These are phyloP conservation scores for Aristolochia fimbriata DNA, from an alignment of 164 flowering plant species.

Conservation along the genomic window DNA sequence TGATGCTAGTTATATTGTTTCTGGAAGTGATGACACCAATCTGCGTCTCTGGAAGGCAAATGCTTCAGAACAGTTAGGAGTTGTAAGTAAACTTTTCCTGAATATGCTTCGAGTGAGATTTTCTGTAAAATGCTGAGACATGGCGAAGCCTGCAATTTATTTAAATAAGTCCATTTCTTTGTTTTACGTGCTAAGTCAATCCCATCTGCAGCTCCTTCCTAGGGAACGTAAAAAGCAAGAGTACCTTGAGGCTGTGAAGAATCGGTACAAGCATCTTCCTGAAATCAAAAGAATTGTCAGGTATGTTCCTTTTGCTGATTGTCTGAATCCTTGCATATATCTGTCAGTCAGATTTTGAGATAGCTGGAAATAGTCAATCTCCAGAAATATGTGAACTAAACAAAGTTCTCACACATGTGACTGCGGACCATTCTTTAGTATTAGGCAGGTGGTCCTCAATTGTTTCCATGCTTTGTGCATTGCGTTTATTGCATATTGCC, in stretches of 20 bases:
- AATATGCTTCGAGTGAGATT: neutral
- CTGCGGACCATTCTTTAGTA: too few relatives aligned
- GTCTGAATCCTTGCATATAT: too few relatives aligned
- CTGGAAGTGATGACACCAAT: constrained; percentile 97
- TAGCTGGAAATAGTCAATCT: too few relatives aligned
- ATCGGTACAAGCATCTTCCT: constrained; percentile 79
- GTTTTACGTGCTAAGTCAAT: too few relatives aligned
- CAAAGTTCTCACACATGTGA: too few relatives aligned
- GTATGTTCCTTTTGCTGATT: constrained; percentile 20
- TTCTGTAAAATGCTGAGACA: neutral
- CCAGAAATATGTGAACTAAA: too few relatives aligned
- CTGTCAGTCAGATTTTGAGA: too few relatives aligned
- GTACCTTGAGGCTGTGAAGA: constrained; percentile 74
- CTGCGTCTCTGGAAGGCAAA: constrained; percentile 95
- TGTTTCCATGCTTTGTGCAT: too few relatives aligned
- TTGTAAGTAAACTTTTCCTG: constrained; percentile 43
- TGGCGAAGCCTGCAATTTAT: neutral
- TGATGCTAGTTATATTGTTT: constrained; percentile 72
- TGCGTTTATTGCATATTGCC: too few relatives aligned
- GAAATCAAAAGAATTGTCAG: constrained; percentile 80
- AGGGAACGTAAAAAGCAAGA: constrained; percentile 79
- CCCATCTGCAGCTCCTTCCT: constrained; percentile 60
- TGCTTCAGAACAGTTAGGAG: constrained; percentile 96
- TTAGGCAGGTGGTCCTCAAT: too few relatives aligned
- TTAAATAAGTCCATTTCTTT: neutral